Evolutionary conservation across 148 eudicot species (phyloP).

Genomic region (Amaranthus cruentus): DNA sequence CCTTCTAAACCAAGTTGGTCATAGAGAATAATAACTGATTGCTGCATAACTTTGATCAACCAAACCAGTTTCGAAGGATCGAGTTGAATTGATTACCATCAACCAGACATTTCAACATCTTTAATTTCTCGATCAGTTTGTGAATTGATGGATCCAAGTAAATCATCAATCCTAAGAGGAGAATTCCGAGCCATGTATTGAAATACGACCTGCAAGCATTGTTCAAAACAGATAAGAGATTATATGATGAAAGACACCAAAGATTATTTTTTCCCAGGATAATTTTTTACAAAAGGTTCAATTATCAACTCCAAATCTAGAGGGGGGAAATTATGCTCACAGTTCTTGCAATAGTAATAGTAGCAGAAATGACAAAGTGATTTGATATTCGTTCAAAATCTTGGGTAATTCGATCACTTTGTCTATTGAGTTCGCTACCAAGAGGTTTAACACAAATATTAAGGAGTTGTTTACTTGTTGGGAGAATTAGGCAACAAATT

Average conservation of each 20-base stretch:
- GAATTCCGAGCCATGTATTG: conserved; percentile 81
- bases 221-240: conserved; percentile 6
- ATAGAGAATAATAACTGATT: neutral
- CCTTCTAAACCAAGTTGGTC: neutral
- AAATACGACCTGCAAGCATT: conserved; percentile 58
- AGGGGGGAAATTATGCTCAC: neutral
- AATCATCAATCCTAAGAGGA: conserved; percentile 71
- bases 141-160: conserved; percentile 48
- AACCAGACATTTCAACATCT: conserved; percentile 66
- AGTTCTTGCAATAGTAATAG: neutral
- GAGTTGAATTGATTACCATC: conserved; percentile 1
- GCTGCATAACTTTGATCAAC: neutral
- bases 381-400: too few relatives aligned
- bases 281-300: neutral
- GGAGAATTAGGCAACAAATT: too few relatives aligned
- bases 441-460: too few relatives aligned
- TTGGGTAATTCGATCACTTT: too few relatives aligned
- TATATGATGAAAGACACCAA: too few relatives aligned
- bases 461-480: too few relatives aligned
- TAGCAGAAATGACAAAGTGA: neutral
- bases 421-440: too few relatives aligned
- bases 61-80: neutral
- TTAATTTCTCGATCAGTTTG: conserved; percentile 35
- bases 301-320: neutral
- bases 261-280: too few relatives aligned